These are phyloP conservation scores for Leccinum obscurum DNA, from an alignment of 768 basidiomycete species.

Conservation along the genomic window DNA sequence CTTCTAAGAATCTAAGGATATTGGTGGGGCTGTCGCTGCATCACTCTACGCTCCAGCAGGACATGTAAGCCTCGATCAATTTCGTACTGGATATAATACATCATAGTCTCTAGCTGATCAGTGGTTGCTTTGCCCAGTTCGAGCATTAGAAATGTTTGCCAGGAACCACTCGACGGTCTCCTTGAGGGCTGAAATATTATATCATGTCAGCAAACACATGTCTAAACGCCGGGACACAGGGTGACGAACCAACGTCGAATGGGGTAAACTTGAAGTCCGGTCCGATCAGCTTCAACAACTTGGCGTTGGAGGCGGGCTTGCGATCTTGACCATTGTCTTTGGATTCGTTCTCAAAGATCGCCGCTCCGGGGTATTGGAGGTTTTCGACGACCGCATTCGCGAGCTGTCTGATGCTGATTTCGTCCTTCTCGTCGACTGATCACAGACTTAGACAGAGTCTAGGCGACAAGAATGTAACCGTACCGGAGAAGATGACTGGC, in stretches of 20 bases:
- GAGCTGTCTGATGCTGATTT: constrained; percentile 89
- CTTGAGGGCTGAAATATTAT: constrained; percentile 57
- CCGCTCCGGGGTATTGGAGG: constrained; percentile 76
- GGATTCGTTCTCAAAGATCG: constrained; percentile 64
- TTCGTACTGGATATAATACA: constrained; percentile 10
- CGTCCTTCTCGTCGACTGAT: constrained; percentile 88
- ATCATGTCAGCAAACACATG: background rate
- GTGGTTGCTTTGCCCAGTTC: constrained; percentile 46
- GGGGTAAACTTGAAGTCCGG: constrained; percentile 85
- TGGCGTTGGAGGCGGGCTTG: constrained; percentile 94
- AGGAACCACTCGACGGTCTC: constrained; percentile 87
- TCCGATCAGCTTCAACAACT: constrained; percentile 73
- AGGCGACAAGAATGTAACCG: constrained; percentile 10
- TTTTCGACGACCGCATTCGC: constrained; percentile 89
- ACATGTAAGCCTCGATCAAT: background rate
- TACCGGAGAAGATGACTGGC: constrained; percentile 89
- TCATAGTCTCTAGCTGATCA: constrained; percentile 8
- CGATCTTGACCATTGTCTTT: constrained; percentile 92
- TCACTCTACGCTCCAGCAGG: background rate
- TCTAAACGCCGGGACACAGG: background rate
- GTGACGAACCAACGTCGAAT: constrained; percentile 69
- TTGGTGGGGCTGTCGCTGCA: no score
- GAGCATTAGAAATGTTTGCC: constrained; percentile 72
- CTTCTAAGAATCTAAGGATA: no score
- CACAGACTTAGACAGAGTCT: background rate